Percentiles rank a stretch among this genome's conserved stretches.
phyloP scores from a whole-genome alignment of 495 filamentous ascomycete species.

The Pyrenopolyporus hunteri region DNA sequence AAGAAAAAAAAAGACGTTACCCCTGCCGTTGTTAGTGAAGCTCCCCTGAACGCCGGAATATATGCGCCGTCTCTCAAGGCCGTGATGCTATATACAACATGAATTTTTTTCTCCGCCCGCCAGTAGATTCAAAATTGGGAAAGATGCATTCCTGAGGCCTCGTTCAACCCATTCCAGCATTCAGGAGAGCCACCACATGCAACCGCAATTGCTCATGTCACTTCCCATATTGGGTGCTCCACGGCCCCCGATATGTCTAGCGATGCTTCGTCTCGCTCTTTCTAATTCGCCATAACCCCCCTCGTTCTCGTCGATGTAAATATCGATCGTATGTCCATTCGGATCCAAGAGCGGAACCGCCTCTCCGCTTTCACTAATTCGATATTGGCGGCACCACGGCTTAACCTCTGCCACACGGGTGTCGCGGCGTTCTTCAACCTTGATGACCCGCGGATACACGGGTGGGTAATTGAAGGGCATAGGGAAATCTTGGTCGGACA shows the following conservation, averaged over 20 bases:
- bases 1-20: not conserved
- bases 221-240: slow-evolving; percentile 11
- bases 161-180: not conserved
- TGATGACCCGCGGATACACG: slow-evolving; percentile 73
- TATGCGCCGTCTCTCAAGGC: slow-evolving; percentile 30
- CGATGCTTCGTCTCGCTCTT: slow-evolving; percentile 1
- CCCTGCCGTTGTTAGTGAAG: slow-evolving; percentile 10
- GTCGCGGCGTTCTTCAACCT: slow-evolving; percentile 79
- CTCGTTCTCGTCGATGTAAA: slow-evolving; percentile 66
- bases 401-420: slow-evolving; percentile 41
- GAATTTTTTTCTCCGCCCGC: slow-evolving; percentile 15
- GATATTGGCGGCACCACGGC: slow-evolving; percentile 76
- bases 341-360: slow-evolving; percentile 49
- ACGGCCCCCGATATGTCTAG: slow-evolving; percentile 7
- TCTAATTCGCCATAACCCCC: slow-evolving; percentile 2
- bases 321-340: slow-evolving; percentile 52
- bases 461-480: slow-evolving; percentile 29
- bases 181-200: slow-evolving; percentile 45
- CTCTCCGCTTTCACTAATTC: slow-evolving; percentile 57
- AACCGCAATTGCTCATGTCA: slow-evolving; percentile 45
- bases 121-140: not conserved
- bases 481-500: slow-evolving; percentile 17
- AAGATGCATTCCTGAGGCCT: not conserved
- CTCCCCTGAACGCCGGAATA: slow-evolving; percentile 33
- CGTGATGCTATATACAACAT: slow-evolving; percentile 34